phyloP scores from a whole-genome alignment of 2,329 filamentous ascomycete genomes.

The Penicillium sp. region DNA sequence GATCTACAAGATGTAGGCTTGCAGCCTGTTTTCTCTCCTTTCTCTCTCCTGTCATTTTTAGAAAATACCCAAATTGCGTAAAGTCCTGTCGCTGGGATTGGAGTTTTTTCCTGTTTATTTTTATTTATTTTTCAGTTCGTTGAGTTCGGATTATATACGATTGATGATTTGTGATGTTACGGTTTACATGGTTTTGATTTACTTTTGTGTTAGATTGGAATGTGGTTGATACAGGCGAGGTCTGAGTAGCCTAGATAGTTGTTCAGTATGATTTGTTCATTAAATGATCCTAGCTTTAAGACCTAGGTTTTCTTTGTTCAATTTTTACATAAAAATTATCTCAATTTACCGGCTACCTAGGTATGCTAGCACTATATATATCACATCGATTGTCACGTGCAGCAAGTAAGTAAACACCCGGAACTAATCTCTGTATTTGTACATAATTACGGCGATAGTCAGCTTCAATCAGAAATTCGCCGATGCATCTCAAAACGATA shows the following conservation, averaged over 20 bases:
- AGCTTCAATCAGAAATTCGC: too few species aligned
- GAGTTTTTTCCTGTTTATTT: background rate
- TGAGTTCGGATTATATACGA: background rate
- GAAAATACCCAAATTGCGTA: constrained; percentile 7
- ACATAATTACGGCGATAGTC: too few species aligned
- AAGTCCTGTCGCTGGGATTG: background rate
- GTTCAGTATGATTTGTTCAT: too few species aligned
- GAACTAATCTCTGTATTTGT: too few species aligned
- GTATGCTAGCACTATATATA: too few species aligned
- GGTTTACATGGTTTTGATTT: background rate
- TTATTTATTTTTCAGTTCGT: background rate
- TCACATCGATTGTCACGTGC: too few species aligned
- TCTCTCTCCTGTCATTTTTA: background rate
- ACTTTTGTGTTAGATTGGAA: background rate
- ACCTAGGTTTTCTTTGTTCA: too few species aligned
- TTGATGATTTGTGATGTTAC: background rate
- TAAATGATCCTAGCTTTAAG: too few species aligned
- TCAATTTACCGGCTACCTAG: too few species aligned
- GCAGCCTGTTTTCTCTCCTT: background rate
- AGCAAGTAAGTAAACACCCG: too few species aligned
- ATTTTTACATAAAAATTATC: too few species aligned
- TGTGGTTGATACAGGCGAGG: background rate
- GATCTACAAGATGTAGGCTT: constrained; percentile 46
- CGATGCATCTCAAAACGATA: too few species aligned
- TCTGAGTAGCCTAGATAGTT: background rate